Evolutionary conservation across 2,329 filamentous ascomycete genomes (phyloP).

Genomic region (Emydomyces testavorans): DNA sequence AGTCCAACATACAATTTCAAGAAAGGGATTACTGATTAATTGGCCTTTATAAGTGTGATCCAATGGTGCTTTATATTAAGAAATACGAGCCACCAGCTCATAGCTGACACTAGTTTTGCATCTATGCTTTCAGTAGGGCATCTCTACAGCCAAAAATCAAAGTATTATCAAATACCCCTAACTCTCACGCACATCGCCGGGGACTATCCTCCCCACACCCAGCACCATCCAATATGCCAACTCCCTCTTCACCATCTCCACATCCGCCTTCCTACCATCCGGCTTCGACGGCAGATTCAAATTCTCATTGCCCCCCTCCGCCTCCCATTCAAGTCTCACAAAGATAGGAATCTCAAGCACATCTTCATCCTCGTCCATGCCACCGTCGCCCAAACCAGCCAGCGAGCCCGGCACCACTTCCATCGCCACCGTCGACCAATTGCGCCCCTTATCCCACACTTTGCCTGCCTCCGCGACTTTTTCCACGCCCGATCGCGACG

Average conservation of each 20-base stretch:
- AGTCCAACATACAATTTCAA: slow-evolving; percentile 11
- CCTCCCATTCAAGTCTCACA: slow-evolving; percentile 82
- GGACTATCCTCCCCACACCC: slow-evolving; percentile 64
- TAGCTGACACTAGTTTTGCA: background rate
- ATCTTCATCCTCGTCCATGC: slow-evolving; percentile 45
- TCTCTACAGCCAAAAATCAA: background rate
- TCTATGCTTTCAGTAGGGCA: slow-evolving; percentile 1
- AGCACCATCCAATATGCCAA: slow-evolving; percentile 93
- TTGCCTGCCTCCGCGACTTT: slow-evolving; percentile 73
- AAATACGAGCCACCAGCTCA: background rate
- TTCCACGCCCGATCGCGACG: slow-evolving; percentile 32
- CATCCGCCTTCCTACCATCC: slow-evolving; percentile 35
- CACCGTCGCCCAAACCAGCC: slow-evolving; percentile 22
- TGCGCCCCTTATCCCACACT: slow-evolving; percentile 86
- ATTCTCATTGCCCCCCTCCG: slow-evolving; percentile 41
- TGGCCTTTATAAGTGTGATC: background rate
- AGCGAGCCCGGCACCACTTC: slow-evolving; percentile 61
- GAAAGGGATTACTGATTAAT: slow-evolving; percentile 5
- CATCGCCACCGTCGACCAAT: slow-evolving; percentile 88
- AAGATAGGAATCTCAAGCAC: slow-evolving; percentile 86
- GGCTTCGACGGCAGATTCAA: slow-evolving; percentile 23
- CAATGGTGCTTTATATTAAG: background rate
- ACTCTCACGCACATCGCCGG: slow-evolving; percentile 3
- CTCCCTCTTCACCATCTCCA: slow-evolving; percentile 66
- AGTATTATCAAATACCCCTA: background rate